Evolutionary conservation across 805 yeast genomes (phyloP).

Genomic region (Ogataea wickerhamii): DNA sequence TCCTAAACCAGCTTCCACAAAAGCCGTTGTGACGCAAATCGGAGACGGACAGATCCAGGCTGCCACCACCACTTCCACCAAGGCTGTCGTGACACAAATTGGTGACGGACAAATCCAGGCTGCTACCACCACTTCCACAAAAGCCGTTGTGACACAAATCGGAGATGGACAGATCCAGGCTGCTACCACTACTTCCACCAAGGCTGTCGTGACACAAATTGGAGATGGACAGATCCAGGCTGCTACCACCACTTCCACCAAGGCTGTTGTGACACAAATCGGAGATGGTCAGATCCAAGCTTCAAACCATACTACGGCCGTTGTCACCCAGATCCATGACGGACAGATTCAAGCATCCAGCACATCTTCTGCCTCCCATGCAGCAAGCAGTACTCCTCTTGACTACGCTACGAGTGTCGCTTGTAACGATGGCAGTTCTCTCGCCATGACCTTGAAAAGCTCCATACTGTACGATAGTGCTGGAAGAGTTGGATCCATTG

Average conservation of each 20-base stretch:
- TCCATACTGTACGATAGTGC: constrained; percentile 41
- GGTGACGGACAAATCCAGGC: constrained; percentile 55
- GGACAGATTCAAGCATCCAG: constrained; percentile 28
- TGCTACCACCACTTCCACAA: constrained; percentile 39
- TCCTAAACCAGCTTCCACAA: constrained; percentile 30
- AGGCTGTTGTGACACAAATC: constrained; percentile 19
- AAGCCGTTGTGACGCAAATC: constrained; percentile 46
- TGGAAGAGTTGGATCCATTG: constrained; percentile 57
- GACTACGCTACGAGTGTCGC: constrained; percentile 29
- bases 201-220: constrained; percentile 43
- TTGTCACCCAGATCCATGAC: constrained; percentile 24
- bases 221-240: constrained; percentile 42
- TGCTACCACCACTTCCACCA: constrained; percentile 32
- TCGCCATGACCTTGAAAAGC: constrained; percentile 41
- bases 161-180: constrained; percentile 62
- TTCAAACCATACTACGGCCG: constrained; percentile 33
- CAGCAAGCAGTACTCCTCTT: constrained; percentile 43
- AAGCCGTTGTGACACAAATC: constrained; percentile 19
- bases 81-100: constrained; percentile 43
- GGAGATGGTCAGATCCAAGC: constrained; percentile 51
- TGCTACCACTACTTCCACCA: constrained; percentile 25
- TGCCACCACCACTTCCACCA: constrained; percentile 39
- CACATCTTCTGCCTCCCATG: constrained; percentile 31
- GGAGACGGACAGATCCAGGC: constrained; percentile 55
- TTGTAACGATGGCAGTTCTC: constrained; percentile 36